These are phyloP conservation scores for Termitomyces sp. DNA, from an alignment of 768 basidiomycete species.

Conservation along the genomic window DNA sequence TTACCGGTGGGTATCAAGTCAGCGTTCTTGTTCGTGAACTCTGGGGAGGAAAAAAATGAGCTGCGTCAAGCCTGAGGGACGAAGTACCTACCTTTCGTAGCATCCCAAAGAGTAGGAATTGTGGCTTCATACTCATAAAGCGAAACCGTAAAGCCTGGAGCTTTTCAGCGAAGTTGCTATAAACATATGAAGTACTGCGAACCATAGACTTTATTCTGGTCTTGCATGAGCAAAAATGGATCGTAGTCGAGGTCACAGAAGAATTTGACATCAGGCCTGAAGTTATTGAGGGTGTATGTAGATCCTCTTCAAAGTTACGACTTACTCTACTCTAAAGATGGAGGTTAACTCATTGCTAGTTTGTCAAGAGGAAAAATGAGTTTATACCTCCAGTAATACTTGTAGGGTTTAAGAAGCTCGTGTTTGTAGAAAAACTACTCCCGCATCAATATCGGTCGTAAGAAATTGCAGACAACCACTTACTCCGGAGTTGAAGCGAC, in stretches of 20 bases:
- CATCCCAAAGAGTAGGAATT: slow-evolving; percentile 81
- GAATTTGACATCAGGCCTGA: slow-evolving; percentile 78
- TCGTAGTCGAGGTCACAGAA: slow-evolving; percentile 87
- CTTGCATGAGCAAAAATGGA: slow-evolving; percentile 86
- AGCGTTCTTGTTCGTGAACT: slow-evolving; percentile 66
- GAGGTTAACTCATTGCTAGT: background rate
- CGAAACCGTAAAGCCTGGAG: slow-evolving; percentile 72
- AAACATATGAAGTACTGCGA: slow-evolving; percentile 4
- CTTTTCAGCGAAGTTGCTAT: background rate
- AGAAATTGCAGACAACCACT: slow-evolving; percentile 19
- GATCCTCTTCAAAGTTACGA: background rate
- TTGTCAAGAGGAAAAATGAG: background rate
- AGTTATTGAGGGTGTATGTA: slow-evolving; percentile 1
- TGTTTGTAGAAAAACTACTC: slow-evolving; percentile 82
- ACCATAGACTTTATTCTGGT: slow-evolving; percentile 83
- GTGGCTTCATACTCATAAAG: slow-evolving; percentile 81
- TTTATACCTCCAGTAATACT: slow-evolving; percentile 78
- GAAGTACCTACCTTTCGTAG: slow-evolving; percentile 59
- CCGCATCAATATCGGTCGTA: background rate
- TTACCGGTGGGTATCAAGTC: slow-evolving; percentile 61
- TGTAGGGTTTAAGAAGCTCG: slow-evolving; percentile 70
- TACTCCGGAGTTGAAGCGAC: slow-evolving; percentile 92
- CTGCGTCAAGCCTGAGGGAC: background rate
- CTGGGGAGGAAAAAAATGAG: slow-evolving; percentile 30
- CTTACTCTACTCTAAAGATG: slow-evolving; percentile 41